Conservation (phyloP, 1,284 basidiomycete species). For the Cronartium ribicola region DNA sequence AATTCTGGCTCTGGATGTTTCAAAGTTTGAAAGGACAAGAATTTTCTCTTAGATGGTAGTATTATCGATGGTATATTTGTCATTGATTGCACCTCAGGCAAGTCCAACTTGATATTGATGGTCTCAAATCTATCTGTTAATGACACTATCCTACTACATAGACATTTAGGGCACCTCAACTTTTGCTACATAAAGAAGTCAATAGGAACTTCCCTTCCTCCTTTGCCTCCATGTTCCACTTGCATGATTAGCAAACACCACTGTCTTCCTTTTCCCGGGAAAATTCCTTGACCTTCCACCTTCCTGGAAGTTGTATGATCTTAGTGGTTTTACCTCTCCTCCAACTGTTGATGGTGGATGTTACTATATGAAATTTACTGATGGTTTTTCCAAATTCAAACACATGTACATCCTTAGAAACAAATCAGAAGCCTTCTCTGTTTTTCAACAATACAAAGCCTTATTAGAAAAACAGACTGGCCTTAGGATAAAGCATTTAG, state of each 20-base stretch:
- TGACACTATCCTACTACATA: neutral
- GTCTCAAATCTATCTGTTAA: neutral
- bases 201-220: neutral
- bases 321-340: neutral
- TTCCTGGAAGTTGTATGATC: neutral
- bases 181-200: neutral
- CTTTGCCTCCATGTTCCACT: neutral
- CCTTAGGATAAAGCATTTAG: neutral
- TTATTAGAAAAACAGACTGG: neutral
- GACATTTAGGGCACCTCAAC: neutral
- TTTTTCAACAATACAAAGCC: neutral
- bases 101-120: neutral
- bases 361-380: constrained; percentile 9
- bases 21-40: neutral
- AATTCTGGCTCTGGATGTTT: neutral
- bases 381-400: neutral
- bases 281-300: neutral
- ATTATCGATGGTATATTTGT: neutral
- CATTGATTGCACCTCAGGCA: neutral
- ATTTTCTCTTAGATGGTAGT: neutral
- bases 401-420: neutral
- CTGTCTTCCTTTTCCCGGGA: neutral
- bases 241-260: neutral
- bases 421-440: neutral
- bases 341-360: neutral